These are phyloP conservation scores for Crithidia expoeki DNA, from an alignment of 208 protist species.

Conservation along the genomic window DNA sequence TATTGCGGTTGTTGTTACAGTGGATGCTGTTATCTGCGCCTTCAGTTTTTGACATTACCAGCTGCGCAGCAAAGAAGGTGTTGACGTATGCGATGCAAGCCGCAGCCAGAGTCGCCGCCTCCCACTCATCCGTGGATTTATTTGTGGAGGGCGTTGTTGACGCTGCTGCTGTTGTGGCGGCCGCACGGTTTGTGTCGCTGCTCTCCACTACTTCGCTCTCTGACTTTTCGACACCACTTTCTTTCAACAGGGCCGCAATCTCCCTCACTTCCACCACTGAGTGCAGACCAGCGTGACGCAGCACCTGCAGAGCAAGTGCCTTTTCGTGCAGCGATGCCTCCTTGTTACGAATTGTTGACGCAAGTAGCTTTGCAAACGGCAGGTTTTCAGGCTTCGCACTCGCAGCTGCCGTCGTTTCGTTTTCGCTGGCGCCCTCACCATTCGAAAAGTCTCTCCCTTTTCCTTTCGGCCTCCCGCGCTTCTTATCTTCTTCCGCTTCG, in stretches of 20 bases:
- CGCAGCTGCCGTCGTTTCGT: neutral
- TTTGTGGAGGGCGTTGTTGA: neutral
- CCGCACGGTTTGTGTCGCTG: neutral
- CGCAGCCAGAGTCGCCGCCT: slow-evolving; percentile 13
- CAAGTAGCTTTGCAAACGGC: slow-evolving; percentile 28
- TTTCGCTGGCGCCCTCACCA: neutral
- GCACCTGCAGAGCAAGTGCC: slow-evolving; percentile 30
- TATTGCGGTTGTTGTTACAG: neutral
- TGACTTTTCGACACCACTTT: neutral
- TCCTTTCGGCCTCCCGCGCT: neutral
- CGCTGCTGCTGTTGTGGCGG: neutral
- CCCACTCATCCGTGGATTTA: slow-evolving; percentile 8
- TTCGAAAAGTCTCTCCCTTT: neutral
- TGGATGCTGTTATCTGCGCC: neutral
- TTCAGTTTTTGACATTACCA: neutral
- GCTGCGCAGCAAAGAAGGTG: slow-evolving; percentile 11
- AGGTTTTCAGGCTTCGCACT: slow-evolving; percentile 27
- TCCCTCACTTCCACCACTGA: slow-evolving; percentile 10
- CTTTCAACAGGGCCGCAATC: slow-evolving; percentile 14
- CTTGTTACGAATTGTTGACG: slow-evolving; percentile 17
- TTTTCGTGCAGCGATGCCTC: slow-evolving; percentile 30
- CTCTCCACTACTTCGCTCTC: neutral
- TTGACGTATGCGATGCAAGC: slow-evolving; percentile 27
- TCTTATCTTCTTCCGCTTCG: neutral
- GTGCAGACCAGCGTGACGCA: slow-evolving; percentile 25